Base-by-base conservation (phyloP, 495 filamentous ascomycete genomes). In the Aspergillus olivimuriae region DNA sequence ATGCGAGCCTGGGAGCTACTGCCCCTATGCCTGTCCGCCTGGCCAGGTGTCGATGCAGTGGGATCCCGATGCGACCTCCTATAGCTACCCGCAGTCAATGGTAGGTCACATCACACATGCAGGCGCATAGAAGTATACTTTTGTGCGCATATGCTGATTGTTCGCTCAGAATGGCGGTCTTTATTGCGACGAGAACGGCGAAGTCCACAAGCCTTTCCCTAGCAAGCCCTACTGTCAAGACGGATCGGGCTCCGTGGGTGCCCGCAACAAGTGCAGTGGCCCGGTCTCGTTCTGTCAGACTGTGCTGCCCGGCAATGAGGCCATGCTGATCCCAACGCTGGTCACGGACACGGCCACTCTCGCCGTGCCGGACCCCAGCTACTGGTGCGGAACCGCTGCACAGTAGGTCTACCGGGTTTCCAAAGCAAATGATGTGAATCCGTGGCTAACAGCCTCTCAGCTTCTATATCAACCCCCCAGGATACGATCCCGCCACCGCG, bases 221-320 rank as follows among this genome's bases (percentile, higher is more conserved):
- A 57, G 77, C 39, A 70, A 75, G 49, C 75, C 78, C 3, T 87
- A 86, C 67, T 92, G 87, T 56, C 75, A 81, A 43, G 77, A 81
- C 41, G 85, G 84, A 22, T 81, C 78, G 10, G 85, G 84, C 38
- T 48, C 76, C 3, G 73, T 91, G 21, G 61, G 65, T 33, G 78
- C 71, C 24, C 69, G 76, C 37, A 90, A 88, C 62, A 82, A 80
- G 53, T 73, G 72, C 37, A 69, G 74, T 18, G 65, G 72, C 37
- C 44, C 70, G 14, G 79, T 89, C 12, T 75, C 86, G 3, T 85
- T 89, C 60, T 92, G 87, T 56, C 87, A 92, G 57, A 92, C 86
- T 2, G 85, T 89, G 28, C 61, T 89, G 40, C 87, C 86, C 10
- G 87, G 87, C n/a, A 86, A 88, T 57, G 87, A 92, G 65, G 82